Percentiles rank a stretch among this genome's conserved stretches.
Evolutionary conservation across 225 moss, liverwort and hornwort species (phyloP).

Genomic region (Marchantia paleacea): DNA sequence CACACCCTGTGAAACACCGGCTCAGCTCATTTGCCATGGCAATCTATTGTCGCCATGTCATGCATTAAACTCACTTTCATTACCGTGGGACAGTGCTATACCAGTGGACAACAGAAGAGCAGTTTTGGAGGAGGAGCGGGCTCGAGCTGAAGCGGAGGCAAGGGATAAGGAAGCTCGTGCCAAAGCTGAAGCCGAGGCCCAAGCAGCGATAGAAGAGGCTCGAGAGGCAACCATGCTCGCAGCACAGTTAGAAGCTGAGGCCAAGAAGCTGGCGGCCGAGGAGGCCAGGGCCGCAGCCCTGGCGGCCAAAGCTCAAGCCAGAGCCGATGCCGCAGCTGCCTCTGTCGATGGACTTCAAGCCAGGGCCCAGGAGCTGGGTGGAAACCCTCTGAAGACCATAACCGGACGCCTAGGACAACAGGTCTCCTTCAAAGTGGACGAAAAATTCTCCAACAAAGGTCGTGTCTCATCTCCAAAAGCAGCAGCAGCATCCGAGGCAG

Average conservation of each 20-base stretch:
- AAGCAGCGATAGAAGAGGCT: conserved; percentile 58
- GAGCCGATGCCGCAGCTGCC: conserved; percentile 75
- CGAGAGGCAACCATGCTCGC: conserved; percentile 65
- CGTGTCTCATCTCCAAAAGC: conserved; percentile 8
- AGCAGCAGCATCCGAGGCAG: background rate
- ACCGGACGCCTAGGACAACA: conserved; percentile 30
- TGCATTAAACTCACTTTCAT: background rate
- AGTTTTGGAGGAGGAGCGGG: conserved; percentile 55
- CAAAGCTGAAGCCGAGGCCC: conserved; percentile 61
- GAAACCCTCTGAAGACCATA: conserved; percentile 20
- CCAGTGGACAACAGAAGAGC: conserved; percentile 79
- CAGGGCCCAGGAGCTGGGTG: conserved; percentile 79
- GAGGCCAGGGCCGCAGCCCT: conserved; percentile 63
- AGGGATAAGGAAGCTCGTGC: conserved; percentile 56
- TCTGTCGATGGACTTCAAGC: conserved; percentile 69
- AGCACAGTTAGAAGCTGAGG: conserved; percentile 70
- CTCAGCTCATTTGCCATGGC: background rate
- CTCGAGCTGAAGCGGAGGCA: conserved; percentile 62
- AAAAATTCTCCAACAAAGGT: conserved; percentile 22
- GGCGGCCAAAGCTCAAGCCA: conserved; percentile 81
- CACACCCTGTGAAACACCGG: background rate
- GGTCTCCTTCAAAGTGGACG: conserved; percentile 25
- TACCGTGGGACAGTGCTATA: conserved; percentile 49
- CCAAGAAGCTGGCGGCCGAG: conserved; percentile 64
- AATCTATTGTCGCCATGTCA: background rate